These are phyloP conservation scores for Pterocarpus santalinus DNA, from an alignment of 306 rosid species.

Conservation along the genomic window DNA sequence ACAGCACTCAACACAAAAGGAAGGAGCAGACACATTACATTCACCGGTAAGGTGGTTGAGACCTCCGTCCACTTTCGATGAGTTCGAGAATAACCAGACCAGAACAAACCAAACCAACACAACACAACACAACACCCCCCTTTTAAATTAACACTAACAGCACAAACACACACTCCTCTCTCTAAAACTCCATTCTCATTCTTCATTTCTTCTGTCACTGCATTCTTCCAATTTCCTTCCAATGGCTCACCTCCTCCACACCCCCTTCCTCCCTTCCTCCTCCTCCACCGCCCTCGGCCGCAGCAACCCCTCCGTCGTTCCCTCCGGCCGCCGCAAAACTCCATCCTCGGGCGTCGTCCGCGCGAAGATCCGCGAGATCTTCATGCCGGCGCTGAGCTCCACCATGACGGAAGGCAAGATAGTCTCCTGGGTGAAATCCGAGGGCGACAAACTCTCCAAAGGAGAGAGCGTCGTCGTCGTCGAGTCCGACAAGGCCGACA, in stretches of 20 bases:
- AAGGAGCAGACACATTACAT: neutral
- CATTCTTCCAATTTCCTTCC: neutral
- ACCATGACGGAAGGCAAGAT: slow-evolving; percentile 99
- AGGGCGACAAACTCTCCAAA: slow-evolving; percentile 91
- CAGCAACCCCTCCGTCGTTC: neutral
- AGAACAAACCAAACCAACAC: no score
- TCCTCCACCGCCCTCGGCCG: slow-evolving; percentile 51
- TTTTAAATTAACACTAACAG: neutral
- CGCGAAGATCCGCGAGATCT: slow-evolving; percentile 96
- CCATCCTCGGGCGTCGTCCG: slow-evolving; percentile 46
- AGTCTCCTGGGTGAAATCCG: slow-evolving; percentile 94
- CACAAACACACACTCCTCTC: neutral
- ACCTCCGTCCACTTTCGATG: slow-evolving; percentile 89
- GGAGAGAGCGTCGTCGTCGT: slow-evolving; percentile 99
- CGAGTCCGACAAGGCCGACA: slow-evolving; percentile 98
- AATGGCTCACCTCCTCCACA: slow-evolving; percentile 89
- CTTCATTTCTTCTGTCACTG: neutral
- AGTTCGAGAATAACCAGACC: slow-evolving; percentile 55
- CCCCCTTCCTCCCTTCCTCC: slow-evolving; percentile 64
- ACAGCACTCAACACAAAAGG: neutral
- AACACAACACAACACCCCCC: neutral
- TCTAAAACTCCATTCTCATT: neutral
- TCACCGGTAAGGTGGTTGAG: slow-evolving; percentile 62
- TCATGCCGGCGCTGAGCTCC: slow-evolving; percentile 99
- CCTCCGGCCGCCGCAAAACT: slow-evolving; percentile 40